Conservation (phyloP, 106 monocot species). For the Triglochin maritima region DNA sequence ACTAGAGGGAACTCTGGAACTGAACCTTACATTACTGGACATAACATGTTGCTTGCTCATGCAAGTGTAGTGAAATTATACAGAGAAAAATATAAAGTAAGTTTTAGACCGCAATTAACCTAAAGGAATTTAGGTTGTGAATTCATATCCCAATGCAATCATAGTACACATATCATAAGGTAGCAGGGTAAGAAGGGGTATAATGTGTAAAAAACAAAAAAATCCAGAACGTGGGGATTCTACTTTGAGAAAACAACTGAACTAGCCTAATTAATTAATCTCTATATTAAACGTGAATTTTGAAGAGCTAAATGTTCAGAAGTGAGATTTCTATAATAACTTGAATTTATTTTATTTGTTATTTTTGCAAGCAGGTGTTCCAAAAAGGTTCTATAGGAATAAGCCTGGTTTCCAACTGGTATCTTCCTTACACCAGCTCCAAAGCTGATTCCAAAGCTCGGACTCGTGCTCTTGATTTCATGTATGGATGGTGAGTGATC, state of each 20-base stretch:
- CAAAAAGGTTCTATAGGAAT: slow-evolving; percentile 59
- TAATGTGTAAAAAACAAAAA: not conserved
- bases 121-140: too few relatives aligned
- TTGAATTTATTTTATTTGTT: not conserved
- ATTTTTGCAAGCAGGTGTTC: slow-evolving; percentile 13
- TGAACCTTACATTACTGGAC: slow-evolving; percentile 44
- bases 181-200: too few relatives aligned
- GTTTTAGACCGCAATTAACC: not conserved
- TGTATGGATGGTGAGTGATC: slow-evolving; percentile 44
- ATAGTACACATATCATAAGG: too few relatives aligned
- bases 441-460: slow-evolving; percentile 26
- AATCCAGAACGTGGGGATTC: not conserved
- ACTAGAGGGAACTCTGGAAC: slow-evolving; percentile 30
- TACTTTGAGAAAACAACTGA: too few relatives aligned
- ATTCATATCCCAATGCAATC: too few relatives aligned
- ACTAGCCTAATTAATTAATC: too few relatives aligned
- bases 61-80: slow-evolving; percentile 35
- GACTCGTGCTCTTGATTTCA: slow-evolving; percentile 34
- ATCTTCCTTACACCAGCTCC: slow-evolving; percentile 20
- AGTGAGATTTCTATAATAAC: not conserved
- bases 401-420: slow-evolving; percentile 30
- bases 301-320: too few relatives aligned
- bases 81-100: slow-evolving; percentile 48
- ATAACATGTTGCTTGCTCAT: slow-evolving; percentile 52
- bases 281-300: too few relatives aligned